Conservation (phyloP, 2,329 filamentous ascomycete genomes). For the Pseudogymnoascus sp. region DNA sequence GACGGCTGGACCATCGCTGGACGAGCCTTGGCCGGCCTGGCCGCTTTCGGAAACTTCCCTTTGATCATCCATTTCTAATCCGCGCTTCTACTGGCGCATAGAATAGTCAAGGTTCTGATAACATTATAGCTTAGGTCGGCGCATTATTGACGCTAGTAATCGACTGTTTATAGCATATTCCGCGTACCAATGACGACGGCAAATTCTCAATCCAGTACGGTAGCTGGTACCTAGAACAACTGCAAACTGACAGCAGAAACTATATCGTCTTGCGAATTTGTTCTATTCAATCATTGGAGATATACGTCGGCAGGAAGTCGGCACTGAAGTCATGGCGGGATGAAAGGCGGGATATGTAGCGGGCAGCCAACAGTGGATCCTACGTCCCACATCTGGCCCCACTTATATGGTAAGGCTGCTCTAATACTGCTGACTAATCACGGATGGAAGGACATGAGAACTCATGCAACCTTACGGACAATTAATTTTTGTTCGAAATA, state of each 20-base stretch:
- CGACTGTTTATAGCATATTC: background rate
- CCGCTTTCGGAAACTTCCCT: background rate
- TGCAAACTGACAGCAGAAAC: background rate
- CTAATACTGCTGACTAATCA: background rate
- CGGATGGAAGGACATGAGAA: background rate
- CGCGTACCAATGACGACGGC: background rate
- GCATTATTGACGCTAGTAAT: background rate
- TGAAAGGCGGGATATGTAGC: background rate
- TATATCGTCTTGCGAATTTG: background rate
- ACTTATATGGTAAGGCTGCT: background rate
- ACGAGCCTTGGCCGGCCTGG: background rate
- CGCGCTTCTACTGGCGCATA: background rate
- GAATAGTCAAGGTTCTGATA: background rate
- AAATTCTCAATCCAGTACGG: background rate
- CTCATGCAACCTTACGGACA: background rate
- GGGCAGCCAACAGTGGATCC: background rate
- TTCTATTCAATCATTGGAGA: background rate
- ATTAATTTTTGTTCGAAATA: background rate
- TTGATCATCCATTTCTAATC: background rate
- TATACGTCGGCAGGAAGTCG: background rate
- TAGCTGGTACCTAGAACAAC: background rate
- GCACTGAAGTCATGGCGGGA: background rate
- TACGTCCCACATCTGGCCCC: background rate
- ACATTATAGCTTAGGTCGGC: background rate
- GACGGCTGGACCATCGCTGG: constrained; percentile 7